Conservation (phyloP, 2,329 filamentous ascomycete genomes). For the Bipolaris sorokiniana region DNA sequence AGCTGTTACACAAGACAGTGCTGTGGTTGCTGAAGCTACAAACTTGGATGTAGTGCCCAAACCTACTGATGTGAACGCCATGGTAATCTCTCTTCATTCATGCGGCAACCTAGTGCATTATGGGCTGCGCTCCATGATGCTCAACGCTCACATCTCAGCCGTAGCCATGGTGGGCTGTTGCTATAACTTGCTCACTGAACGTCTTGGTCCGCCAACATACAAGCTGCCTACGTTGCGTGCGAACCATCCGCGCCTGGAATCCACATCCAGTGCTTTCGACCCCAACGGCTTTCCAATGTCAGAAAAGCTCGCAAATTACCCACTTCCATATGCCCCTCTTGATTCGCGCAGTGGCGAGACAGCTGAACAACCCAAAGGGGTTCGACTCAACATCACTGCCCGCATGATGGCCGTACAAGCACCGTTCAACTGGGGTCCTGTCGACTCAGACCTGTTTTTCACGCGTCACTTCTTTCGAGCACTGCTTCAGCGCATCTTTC, state of each 20-base stretch:
- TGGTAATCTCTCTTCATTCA: constrained; percentile 95
- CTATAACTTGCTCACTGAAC: constrained; percentile 94
- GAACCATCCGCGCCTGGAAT: constrained; percentile 70
- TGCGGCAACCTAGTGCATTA: constrained; percentile 98
- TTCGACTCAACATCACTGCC: constrained; percentile 92
- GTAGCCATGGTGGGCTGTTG: constrained; percentile 97
- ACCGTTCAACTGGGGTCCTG: constrained; percentile 84
- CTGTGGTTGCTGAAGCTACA: constrained; percentile 28
- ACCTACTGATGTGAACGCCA: constrained; percentile 58
- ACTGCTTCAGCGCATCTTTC: constrained; percentile 86
- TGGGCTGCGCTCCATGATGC: constrained; percentile 80
- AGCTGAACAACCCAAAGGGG: constrained; percentile 54
- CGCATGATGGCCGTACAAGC: constrained; percentile 99
- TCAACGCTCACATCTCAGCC: constrained; percentile 85
- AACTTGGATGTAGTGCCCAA: constrained; percentile 40
- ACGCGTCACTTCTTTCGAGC: constrained; percentile 91
- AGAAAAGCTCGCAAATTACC: constrained; percentile 64
- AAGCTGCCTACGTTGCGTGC: constrained; percentile 81
- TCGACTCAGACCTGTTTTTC: constrained; percentile 87
- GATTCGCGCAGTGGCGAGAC: constrained; percentile 16
- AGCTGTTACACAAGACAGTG: constrained; percentile 33
- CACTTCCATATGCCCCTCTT: constrained; percentile 28
- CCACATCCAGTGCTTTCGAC: constrained; percentile 75
- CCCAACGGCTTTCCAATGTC: constrained; percentile 96
- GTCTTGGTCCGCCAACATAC: constrained; percentile 83